Percentiles rank a stretch among this genome's conserved stretches.
phyloP scores from a whole-genome alignment of 140 eudicot genomes.

The Bidens hawaiensis region DNA sequence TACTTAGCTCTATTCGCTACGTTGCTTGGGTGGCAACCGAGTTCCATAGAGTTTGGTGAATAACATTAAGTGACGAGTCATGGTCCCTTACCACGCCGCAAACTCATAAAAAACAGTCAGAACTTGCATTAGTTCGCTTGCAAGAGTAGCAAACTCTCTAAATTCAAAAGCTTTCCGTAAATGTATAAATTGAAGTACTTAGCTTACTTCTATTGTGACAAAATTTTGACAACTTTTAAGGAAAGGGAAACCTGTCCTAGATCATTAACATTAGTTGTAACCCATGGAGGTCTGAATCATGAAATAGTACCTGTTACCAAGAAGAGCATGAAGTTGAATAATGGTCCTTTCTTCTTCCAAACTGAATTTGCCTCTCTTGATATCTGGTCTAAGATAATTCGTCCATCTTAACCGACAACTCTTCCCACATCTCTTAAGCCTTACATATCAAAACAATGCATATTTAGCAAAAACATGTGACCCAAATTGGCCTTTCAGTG shows the following conservation, averaged over 20 bases:
- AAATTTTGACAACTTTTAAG: not conserved
- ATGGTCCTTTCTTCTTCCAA: constrained; percentile 62
- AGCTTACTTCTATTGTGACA: not conserved
- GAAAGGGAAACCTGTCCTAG: no score
- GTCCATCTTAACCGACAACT: constrained; percentile 75
- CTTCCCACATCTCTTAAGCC: constrained; percentile 71
- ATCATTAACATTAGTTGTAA: not conserved
- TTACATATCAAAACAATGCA: constrained; percentile 15
- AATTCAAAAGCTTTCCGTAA: no score
- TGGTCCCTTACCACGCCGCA: no score
- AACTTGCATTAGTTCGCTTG: no score
- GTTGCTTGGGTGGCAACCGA: no score
- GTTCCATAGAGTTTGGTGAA: no score
- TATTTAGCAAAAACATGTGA: not conserved
- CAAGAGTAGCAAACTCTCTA: no score
- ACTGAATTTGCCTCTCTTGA: constrained; percentile 67
- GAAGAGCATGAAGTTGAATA: constrained; percentile 70
- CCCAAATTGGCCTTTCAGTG: not conserved
- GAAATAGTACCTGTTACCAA: constrained; percentile 53
- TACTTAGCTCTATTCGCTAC: no score
- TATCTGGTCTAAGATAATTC: constrained; percentile 63
- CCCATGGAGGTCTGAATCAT: not conserved
- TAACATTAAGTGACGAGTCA: no score
- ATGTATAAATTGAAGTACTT: not conserved
- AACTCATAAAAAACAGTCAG: no score